Percentiles rank a stretch among this genome's conserved stretches.
phyloP scores from a whole-genome alignment of 2,329 filamentous ascomycete species.

The Fusarium sterilihyphosum region DNA sequence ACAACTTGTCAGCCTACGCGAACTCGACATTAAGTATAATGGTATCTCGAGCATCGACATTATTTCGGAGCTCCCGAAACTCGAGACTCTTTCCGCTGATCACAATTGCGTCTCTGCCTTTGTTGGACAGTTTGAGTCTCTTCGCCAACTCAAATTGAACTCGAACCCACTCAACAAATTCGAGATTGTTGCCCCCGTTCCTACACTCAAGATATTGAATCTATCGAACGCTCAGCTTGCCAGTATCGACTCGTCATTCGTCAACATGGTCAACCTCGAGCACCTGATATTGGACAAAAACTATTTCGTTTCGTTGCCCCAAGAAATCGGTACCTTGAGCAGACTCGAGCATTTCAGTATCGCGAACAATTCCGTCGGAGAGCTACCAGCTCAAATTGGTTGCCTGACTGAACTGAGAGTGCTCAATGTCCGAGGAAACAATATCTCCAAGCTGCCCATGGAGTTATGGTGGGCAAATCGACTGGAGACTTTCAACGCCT shows the following conservation, averaged over 20 bases:
- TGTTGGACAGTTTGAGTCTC: constrained; percentile 84
- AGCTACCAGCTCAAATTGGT: constrained; percentile 87
- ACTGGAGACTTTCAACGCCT: constrained; percentile 91
- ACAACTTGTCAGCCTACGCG: constrained; percentile 80
- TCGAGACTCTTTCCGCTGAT: constrained; percentile 89
- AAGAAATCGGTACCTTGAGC: constrained; percentile 83
- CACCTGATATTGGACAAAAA: constrained; percentile 93
- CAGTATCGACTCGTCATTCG: constrained; percentile 88
- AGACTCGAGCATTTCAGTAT: constrained; percentile 93
- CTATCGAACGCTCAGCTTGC: constrained; percentile 91
- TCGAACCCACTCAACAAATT: constrained; percentile 97
- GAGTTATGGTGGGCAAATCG: constrained; percentile 97
- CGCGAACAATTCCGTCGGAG: constrained; percentile 87
- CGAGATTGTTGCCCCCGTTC: constrained; percentile 79
- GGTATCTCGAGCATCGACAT: constrained; percentile 87
- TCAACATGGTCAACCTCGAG: constrained; percentile 86
- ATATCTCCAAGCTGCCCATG: constrained; percentile 85
- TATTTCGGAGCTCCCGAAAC: constrained; percentile 81
- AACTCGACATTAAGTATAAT: constrained; percentile 96
- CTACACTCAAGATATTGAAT: constrained; percentile 86
- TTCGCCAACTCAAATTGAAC: constrained; percentile 88
- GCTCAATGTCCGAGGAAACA: constrained; percentile 92
- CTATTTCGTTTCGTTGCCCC: constrained; percentile 90
- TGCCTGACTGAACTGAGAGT: constrained; percentile 85
- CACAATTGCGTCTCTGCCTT: constrained; percentile 95